Conservation (phyloP, 495 filamentous ascomycete genomes). For the Paragyromitra xinjiangensis region DNA sequence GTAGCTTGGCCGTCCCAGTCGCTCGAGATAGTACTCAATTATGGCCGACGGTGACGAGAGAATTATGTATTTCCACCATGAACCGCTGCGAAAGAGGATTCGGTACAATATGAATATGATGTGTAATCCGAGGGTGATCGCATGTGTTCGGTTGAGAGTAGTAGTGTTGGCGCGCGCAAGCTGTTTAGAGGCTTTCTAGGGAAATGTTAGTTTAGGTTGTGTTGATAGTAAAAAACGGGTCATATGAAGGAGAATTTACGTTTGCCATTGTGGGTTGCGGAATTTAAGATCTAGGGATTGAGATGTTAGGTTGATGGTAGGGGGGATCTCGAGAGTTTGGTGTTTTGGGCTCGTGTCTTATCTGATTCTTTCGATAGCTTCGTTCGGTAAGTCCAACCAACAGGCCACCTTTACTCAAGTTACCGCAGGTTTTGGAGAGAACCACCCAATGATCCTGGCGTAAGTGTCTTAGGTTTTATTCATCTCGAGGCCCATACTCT, state of each 20-base stretch:
- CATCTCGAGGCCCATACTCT: constrained; percentile 7
- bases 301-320: neutral
- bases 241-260: constrained; percentile 9
- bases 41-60: constrained; percentile 76
- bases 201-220: constrained; percentile 11
- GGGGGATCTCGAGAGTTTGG: neutral
- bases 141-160: constrained; percentile 79
- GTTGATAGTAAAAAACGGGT: too few relatives aligned
- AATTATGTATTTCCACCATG: constrained; percentile 66
- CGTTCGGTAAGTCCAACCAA: constrained; percentile 32
- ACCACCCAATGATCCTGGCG: too few relatives aligned
- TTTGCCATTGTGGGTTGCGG: constrained; percentile 48
- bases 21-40: constrained; percentile 85
- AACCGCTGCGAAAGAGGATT: constrained; percentile 68
- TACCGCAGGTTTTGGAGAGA: too few relatives aligned
- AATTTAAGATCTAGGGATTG: neutral
- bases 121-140: constrained; percentile 75
- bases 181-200: constrained; percentile 91
- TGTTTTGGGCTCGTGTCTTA: constrained; percentile 40
- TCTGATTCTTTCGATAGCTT: constrained; percentile 21
- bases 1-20: constrained; percentile 78
- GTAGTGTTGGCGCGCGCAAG: constrained; percentile 80
- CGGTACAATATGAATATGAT: constrained; percentile 72
- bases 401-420: constrained; percentile 37
- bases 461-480: too few relatives aligned